Evolutionary conservation across 2,329 filamentous ascomycete genomes (phyloP), one percentile per base, ranked within the genome.

Genomic region (Sporothrix variecibatus): DNA sequence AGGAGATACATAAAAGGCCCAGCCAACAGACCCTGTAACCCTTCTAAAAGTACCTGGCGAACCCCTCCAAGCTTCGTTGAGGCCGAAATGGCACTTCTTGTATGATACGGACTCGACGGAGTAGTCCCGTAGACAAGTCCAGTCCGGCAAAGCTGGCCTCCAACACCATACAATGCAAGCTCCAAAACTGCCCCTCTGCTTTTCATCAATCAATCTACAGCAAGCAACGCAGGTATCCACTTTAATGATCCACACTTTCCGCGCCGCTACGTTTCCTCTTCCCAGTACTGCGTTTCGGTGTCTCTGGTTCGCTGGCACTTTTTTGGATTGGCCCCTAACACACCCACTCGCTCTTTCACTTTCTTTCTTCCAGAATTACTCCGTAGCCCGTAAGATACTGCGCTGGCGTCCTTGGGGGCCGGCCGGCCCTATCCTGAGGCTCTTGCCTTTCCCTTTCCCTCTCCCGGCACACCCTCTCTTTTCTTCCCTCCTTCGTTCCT

Each of bases 221-320:
- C 23, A 67, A 67, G 26, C 23, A 67, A 20, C 15, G 1, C 64
- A 67, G 38, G 17, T 53, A 60, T 28, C 43, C 71, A 56, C 58
- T 72, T 72, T 43, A 9, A n/a, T n/a, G 43, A 34, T 49, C 43
- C 49, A 53, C 43, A 53, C 43, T 26, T 72, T 64, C 58, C 46
- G 26, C 31, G 56, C 53, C 34, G 70, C 70, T 72, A 72, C 71
- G 31, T 67, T 72, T 43, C 58, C 60, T 72, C n/a, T 34, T 26
- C 62, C 38, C 34, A 11, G 62, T 40, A 38, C 12, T 43, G 62
- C 12, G 62, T 65, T 65, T 65, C 38, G 23, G 17, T 1, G 34
- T 17, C n/a, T 64, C 4, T 43, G 9, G 62, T 26, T 46, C 40
- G n/a, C 43, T 49, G 23, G 23, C 51, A 56, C 51, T 28, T 26